Evolutionary conservation across 164 flowering plant genomes (phyloP).

Genomic region (Chimonanthus praecox): DNA sequence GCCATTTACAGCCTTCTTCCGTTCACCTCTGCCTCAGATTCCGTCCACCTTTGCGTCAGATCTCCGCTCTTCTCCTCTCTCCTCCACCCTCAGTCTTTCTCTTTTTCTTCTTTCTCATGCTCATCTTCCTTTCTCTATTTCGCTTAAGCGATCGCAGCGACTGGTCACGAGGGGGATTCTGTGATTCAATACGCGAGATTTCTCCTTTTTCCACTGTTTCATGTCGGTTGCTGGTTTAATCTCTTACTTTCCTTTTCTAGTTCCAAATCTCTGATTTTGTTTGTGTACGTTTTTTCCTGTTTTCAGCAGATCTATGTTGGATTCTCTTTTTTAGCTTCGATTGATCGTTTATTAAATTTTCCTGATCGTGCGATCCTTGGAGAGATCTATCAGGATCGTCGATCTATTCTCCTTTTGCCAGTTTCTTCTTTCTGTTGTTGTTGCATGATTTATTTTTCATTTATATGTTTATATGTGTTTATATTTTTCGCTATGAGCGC

Average conservation of each 20-base stretch:
- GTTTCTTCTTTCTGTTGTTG: background rate
- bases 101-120: background rate
- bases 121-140: background rate
- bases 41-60: background rate
- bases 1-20: background rate
- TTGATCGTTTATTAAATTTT: no score
- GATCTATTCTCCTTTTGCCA: background rate
- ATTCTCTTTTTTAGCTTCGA: no score
- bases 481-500: conserved; percentile 8
- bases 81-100: background rate
- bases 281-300: background rate
- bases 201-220: background rate
- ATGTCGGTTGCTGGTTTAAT: background rate
- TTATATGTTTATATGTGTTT: conserved; percentile 1
- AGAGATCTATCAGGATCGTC: background rate
- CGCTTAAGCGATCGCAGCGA: background rate
- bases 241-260: background rate
- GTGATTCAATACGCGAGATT: background rate
- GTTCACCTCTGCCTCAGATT: background rate
- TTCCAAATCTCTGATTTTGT: background rate
- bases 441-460: conserved; percentile 1
- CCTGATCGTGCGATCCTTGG: background rate
- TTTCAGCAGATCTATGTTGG: background rate
- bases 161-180: background rate
- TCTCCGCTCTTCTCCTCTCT: background rate